These are phyloP conservation scores for Ganoderma sinense DNA, from an alignment of 1,284 basidiomycete genomes.

Conservation along the genomic window DNA sequence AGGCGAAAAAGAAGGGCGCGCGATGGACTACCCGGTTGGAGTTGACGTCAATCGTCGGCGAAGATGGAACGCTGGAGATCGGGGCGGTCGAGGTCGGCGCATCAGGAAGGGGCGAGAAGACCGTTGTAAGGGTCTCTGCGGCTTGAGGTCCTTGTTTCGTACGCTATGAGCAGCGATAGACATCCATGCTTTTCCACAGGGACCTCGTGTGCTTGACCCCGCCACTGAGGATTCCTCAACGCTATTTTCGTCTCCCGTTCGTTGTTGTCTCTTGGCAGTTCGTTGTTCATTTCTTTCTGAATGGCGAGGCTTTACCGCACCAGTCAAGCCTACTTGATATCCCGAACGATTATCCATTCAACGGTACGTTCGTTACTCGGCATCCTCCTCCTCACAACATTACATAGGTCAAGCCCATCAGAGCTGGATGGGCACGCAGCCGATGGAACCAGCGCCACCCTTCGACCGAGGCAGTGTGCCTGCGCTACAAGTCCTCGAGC, in stretches of 20 bases:
- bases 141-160: constrained; percentile 18
- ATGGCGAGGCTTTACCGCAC: background rate
- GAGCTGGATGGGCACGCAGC: constrained; percentile 30
- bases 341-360: constrained; percentile 2
- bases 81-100: constrained; percentile 56
- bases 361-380: no score
- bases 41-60: constrained; percentile 67
- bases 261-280: no score
- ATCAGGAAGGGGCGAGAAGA: constrained; percentile 43
- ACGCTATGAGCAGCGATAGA: constrained; percentile 12
- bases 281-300: no score
- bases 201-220: background rate
- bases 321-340: background rate
- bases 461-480: constrained; percentile 2
- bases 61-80: constrained; percentile 60
- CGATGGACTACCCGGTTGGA: constrained; percentile 64
- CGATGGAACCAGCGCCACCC: constrained; percentile 32
- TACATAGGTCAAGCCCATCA: constrained; percentile 2
- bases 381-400: no score
- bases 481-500: no score
- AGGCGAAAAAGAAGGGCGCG: constrained; percentile 55
- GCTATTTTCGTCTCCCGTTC: no score
- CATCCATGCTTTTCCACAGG: background rate
- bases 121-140: constrained; percentile 34
- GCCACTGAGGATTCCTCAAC: no score